These are phyloP conservation scores for Podaxis rugospora DNA, from an alignment of 768 basidiomycete species.

Conservation along the genomic window DNA sequence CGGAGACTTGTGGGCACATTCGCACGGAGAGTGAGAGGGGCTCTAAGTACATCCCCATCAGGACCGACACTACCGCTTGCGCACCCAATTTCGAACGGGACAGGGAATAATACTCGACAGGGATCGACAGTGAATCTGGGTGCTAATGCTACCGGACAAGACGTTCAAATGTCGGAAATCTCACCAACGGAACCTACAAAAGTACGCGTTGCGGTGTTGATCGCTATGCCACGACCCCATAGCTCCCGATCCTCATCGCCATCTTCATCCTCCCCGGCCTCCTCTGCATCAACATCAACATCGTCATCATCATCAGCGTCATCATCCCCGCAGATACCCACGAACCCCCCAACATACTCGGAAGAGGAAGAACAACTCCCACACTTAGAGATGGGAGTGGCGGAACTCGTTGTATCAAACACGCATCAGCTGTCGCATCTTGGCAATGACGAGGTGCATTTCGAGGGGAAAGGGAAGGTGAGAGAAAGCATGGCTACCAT, in stretches of 20 bases:
- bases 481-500: conserved; percentile 9
- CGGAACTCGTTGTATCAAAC: conserved; percentile 14
- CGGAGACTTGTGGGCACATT: background rate
- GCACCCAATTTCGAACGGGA: background rate
- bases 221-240: conserved; percentile 36
- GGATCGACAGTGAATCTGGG: background rate
- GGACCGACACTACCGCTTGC: background rate
- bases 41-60: background rate
- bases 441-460: background rate
- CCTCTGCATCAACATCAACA: conserved; percentile 10
- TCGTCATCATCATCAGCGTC: conserved; percentile 3
- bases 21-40: background rate
- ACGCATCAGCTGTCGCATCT: conserved; percentile 2
- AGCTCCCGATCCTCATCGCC: background rate
- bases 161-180: conserved; percentile 1
- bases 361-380: conserved; percentile 21
- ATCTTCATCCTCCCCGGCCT: conserved; percentile 5
- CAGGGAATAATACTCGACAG: conserved; percentile 1
- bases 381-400: conserved; percentile 23
- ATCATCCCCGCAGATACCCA: background rate
- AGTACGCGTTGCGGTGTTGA: conserved; percentile 36
- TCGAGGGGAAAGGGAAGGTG: background rate
- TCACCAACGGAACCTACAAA: conserved; percentile 6
- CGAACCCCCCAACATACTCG: background rate
- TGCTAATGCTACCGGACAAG: background rate